phyloP scores from a whole-genome alignment of 2,329 filamentous ascomycete genomes.

The Endoconidiophora laricicola region DNA sequence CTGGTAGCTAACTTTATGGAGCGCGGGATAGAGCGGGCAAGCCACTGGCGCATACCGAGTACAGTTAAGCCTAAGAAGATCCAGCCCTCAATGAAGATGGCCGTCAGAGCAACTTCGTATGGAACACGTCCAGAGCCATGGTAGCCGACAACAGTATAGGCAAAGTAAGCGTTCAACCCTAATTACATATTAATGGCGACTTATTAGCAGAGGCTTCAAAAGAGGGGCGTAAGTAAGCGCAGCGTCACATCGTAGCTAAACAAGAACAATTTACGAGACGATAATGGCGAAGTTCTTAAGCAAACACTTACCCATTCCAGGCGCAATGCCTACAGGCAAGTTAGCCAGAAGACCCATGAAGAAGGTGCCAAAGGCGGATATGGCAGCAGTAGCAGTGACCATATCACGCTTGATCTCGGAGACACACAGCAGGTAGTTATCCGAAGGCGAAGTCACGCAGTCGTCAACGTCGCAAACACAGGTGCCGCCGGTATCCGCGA shows the following conservation, averaged over 20 bases:
- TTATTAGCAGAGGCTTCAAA: slow-evolving; percentile 5
- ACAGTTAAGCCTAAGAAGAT: slow-evolving; percentile 69
- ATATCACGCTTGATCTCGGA: slow-evolving; percentile 56
- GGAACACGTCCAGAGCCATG: slow-evolving; percentile 59
- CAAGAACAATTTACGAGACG: neutral
- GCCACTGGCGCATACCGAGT: slow-evolving; percentile 72
- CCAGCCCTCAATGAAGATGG: slow-evolving; percentile 77
- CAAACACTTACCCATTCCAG: slow-evolving; percentile 25
- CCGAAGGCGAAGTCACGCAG: slow-evolving; percentile 17
- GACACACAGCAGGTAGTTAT: slow-evolving; percentile 44
- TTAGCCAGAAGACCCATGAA: slow-evolving; percentile 73
- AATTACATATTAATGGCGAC: neutral
- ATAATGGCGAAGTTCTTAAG: neutral
- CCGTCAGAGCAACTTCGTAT: slow-evolving; percentile 61
- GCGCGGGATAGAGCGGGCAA: slow-evolving; percentile 64
- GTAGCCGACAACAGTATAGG: slow-evolving; percentile 58
- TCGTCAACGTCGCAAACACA: slow-evolving; percentile 42
- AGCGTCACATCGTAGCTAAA: too few relatives aligned
- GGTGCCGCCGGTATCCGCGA: slow-evolving; percentile 53
- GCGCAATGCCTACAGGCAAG: slow-evolving; percentile 30
- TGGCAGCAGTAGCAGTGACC: slow-evolving; percentile 72
- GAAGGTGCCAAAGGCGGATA: slow-evolving; percentile 63
- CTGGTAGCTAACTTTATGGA: slow-evolving; percentile 79
- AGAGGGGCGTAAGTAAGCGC: neutral
- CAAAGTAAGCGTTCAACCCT: slow-evolving; percentile 70